A percentile compares a stretch with the other conserved stretches of the same genome.
Evolutionary conservation across 306 rosid species (phyloP).

Genomic region (Oxytropis ochrocephala): DNA sequence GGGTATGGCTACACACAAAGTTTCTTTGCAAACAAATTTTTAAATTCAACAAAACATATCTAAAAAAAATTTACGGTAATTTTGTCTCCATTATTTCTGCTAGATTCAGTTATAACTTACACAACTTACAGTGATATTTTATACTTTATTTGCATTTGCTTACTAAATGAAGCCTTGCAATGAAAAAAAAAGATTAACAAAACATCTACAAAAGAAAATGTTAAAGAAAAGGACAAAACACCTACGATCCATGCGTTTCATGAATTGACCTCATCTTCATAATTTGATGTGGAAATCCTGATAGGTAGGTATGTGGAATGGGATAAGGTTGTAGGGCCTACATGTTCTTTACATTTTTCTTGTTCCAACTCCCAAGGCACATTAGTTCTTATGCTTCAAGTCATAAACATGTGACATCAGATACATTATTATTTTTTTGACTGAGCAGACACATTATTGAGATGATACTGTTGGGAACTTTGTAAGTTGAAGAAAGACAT

Average conservation of each 20-base stretch:
- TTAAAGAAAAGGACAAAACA: neutral
- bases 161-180: neutral
- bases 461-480: constrained; percentile 16
- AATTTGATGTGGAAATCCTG: neutral
- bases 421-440: too few relatives aligned
- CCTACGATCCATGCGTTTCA: neutral
- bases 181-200: neutral
- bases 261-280: neutral
- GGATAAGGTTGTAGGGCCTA: neutral
- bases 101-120: neutral
- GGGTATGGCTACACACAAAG: neutral
- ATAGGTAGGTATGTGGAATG: neutral
- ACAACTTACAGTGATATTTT: neutral
- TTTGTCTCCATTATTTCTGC: neutral
- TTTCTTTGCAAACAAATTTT: neutral
- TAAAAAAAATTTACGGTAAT: neutral
- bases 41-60: neutral
- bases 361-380: neutral
- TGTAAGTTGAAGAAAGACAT: constrained; percentile 25
- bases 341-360: neutral
- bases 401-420: neutral
- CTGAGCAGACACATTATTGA: neutral
- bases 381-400: constrained; percentile 21
- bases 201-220: neutral
- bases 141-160: neutral